phyloP scores from a whole-genome alignment of 768 basidiomycete genomes.

The Phanerodontia chrysosporium region DNA sequence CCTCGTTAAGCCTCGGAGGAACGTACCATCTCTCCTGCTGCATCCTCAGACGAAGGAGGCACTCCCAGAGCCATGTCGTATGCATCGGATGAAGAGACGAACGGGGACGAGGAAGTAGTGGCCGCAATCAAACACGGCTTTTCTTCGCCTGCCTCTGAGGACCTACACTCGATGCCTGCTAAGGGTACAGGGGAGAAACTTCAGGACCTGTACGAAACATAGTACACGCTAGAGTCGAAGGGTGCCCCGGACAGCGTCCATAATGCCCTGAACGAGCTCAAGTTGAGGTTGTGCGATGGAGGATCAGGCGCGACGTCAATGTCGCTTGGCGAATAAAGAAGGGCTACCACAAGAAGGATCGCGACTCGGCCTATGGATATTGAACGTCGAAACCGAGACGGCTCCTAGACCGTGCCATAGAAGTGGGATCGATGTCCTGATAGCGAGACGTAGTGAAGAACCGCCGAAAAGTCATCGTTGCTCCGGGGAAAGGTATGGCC shows the following conservation, averaged over 20 bases:
- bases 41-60: not conserved
- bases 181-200: too few relatives aligned
- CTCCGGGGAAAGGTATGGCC: conserved; percentile 63
- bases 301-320: too few relatives aligned
- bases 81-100: not conserved
- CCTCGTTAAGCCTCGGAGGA: not conserved
- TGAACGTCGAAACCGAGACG: not conserved
- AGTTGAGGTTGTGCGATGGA: too few relatives aligned
- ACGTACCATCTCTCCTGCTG: not conserved
- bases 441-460: not conserved
- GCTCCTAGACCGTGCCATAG: not conserved
- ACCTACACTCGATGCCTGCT: not conserved
- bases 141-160: too few relatives aligned
- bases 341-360: too few relatives aligned
- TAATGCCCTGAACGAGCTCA: too few relatives aligned
- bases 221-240: too few relatives aligned
- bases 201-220: too few relatives aligned
- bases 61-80: not conserved
- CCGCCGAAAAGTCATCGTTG: conserved; percentile 31
- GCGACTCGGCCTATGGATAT: not conserved
- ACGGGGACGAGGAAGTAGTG: not conserved
- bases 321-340: too few relatives aligned
- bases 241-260: too few relatives aligned
- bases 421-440: not conserved
- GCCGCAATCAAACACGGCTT: too few relatives aligned